Evolutionary conservation across 2,329 filamentous ascomycete species (phyloP).

Genomic region (Claviceps africana): DNA sequence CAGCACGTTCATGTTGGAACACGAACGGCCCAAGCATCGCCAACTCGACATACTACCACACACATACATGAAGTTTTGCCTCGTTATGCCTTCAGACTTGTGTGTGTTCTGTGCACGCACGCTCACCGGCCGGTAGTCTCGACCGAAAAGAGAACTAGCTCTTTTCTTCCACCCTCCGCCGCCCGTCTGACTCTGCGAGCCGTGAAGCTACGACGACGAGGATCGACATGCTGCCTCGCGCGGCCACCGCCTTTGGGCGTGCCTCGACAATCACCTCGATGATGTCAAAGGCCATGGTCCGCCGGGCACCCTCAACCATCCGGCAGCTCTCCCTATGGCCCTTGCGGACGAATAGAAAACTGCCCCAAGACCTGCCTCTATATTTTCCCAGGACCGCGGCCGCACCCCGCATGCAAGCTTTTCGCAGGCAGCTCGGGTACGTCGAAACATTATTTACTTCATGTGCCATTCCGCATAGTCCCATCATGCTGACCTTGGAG

Average conservation of each 20-base stretch:
- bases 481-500: neutral
- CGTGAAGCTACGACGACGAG: constrained; percentile 1
- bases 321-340: constrained; percentile 21
- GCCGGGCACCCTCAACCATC: neutral
- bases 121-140: neutral
- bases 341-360: constrained; percentile 11
- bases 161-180: neutral
- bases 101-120: neutral
- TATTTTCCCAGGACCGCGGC: constrained; percentile 17
- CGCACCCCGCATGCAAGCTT: neutral
- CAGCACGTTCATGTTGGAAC: too few relatives aligned
- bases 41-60: neutral
- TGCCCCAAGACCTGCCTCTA: constrained; percentile 14
- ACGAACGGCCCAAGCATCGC: too few relatives aligned
- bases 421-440: constrained; percentile 4
- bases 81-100: neutral
- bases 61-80: neutral
- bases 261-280: constrained; percentile 9
- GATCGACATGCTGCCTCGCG: constrained; percentile 11
- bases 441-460: neutral
- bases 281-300: constrained; percentile 10
- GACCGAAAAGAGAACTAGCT: neutral
- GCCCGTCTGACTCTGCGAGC: neutral
- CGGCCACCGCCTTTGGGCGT: constrained; percentile 11
- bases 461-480: neutral